phyloP scores from a whole-genome alignment of 2,329 filamentous ascomycete genomes.

The Neoscytalidium dimidiatum region DNA sequence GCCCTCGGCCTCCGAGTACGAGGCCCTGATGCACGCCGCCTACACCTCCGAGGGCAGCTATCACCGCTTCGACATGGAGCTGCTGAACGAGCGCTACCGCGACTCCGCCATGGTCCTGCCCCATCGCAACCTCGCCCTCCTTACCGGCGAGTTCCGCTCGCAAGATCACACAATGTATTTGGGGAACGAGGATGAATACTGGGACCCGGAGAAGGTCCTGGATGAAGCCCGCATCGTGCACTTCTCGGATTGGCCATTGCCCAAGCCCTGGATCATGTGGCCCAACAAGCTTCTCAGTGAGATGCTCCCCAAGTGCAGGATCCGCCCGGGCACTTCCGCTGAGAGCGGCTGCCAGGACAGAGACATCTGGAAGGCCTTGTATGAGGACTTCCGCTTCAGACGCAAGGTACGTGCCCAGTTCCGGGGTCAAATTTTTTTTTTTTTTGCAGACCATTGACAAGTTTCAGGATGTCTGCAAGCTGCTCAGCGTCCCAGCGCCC shows the following conservation, averaged over 20 bases:
- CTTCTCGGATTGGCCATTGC: conserved; percentile 71
- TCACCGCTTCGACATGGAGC: conserved; percentile 65
- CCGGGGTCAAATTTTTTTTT: no score
- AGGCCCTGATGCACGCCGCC: conserved; percentile 30
- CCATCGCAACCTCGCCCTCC: conserved; percentile 62
- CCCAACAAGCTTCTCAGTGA: conserved; percentile 41
- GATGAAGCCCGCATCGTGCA: conserved; percentile 68
- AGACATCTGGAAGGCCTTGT: conserved; percentile 47
- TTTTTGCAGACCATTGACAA: not conserved
- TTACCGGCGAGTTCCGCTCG: conserved; percentile 64
- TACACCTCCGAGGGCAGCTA: conserved; percentile 26
- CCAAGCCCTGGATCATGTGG: conserved; percentile 64
- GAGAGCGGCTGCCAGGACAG: conserved; percentile 39
- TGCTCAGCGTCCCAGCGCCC: conserved; percentile 41
- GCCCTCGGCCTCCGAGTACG: conserved; percentile 57
- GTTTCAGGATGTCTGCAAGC: conserved; percentile 36
- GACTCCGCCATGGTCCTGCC: conserved; percentile 63
- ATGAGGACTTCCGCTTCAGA: conserved; percentile 46
- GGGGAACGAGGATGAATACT: conserved; percentile 54
- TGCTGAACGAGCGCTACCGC: conserved; percentile 64
- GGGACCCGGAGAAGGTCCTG: conserved; percentile 59
- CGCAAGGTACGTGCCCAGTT: conserved; percentile 28
- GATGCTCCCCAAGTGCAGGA: conserved; percentile 47
- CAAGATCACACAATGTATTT: conserved; percentile 56
- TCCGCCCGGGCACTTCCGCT: conserved; percentile 27